Conservation (phyloP, 257 asterid species). For the Voacanga thouarsii region DNA sequence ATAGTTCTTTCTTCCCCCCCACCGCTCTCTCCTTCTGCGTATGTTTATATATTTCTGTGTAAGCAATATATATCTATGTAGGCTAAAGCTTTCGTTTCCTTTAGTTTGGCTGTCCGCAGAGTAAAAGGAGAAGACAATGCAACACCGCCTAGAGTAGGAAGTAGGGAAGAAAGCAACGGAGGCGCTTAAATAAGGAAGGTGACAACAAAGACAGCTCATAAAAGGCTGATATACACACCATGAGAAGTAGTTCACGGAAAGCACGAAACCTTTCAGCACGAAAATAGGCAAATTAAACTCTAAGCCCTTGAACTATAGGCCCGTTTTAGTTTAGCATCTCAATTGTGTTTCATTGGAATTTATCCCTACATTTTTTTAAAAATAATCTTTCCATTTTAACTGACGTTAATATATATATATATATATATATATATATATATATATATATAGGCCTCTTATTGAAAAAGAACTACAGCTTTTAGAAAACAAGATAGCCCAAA, state of each 20-base stretch:
- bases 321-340: too few relatives aligned
- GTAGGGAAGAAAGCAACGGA: slow-evolving; percentile 8
- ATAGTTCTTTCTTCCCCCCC: slow-evolving; percentile 3
- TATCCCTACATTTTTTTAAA: too few relatives aligned
- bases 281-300: not conserved
- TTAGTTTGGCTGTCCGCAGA: not conserved
- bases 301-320: not conserved
- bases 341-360: too few relatives aligned
- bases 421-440: too few relatives aligned
- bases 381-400: too few relatives aligned
- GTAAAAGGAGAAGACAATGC: slow-evolving; percentile 6
- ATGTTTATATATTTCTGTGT: not conserved
- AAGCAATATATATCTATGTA: too few relatives aligned
- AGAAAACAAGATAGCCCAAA: too few relatives aligned
- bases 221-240: not conserved
- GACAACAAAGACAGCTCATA: slow-evolving; percentile 6
- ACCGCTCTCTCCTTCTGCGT: not conserved
- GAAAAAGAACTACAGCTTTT: too few relatives aligned
- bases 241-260: not conserved
- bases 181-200: slow-evolving; percentile 3
- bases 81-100: not conserved
- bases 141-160: slow-evolving; percentile 16
- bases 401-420: too few relatives aligned
- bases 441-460: too few relatives aligned
- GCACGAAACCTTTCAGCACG: not conserved